Base-by-base conservation (phyloP, 164 flowering plant species). In the Stephania cephalantha region DNA sequence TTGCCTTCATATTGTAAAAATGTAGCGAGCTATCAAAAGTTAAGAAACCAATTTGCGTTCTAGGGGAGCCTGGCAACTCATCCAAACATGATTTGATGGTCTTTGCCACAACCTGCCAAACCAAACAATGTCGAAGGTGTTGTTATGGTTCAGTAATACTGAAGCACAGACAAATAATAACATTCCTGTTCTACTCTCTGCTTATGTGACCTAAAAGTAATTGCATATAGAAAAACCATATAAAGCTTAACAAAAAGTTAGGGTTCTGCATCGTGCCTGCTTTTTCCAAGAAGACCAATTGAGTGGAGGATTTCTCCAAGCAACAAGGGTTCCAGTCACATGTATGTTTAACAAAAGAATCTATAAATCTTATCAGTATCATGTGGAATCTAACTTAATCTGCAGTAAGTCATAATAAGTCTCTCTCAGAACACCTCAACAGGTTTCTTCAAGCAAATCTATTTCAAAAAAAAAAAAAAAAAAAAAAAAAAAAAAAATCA, bases 11-110 rank as follows among this genome's bases (percentile, higher is more conserved):
- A 78, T 91, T 92, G 76, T 92, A 94, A 80, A 96, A 96, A 82
- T 96, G 99, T 67, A 96, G 83, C 1, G 97, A 87, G 86, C 99
- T 94, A 81, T 96, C 99, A 86, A 80, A 96, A 73, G 99, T 96
- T 80, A 94, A 85, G 83, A 96, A 94, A 9, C 99, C 97, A 79
- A 96, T 91, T 83, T 90, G 99, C 70, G 99, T 96, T 80, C 99
- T 85, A 46, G 99, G 90, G 77, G 31, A 89, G 46, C 99, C 97
- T 81, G 94, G 99, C 78, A 96, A 79, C 69, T 84, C 86, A 87
- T 93, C 95, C 88, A 96, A 81, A 79, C 92, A 90, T 72, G 97
- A 88, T 82, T 84, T 88, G 17, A 96, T 90, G 76, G 99, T 96
- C 80, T 94, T 84, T 53, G 99, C 98, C 71, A 88, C 90, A 75